Conservation (phyloP, 306 rosid species). For the Sesbania bispinosa region DNA sequence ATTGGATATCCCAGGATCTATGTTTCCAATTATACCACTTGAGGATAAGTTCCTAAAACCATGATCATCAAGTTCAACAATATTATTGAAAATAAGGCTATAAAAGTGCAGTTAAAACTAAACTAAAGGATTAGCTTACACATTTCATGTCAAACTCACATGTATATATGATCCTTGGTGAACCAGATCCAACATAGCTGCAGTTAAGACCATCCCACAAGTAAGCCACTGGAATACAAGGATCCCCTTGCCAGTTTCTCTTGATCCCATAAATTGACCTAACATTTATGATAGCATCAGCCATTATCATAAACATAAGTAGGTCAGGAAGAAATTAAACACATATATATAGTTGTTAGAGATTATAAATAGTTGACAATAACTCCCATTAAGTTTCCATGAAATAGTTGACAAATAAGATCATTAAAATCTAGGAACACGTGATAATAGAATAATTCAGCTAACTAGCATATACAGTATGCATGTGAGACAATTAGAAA, state of each 20-base stretch:
- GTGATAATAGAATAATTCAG: background rate
- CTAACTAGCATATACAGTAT: background rate
- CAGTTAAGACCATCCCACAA: conserved; percentile 45
- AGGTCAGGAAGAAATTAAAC: no score
- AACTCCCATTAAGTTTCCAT: no score
- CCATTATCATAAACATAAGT: conserved; percentile 15
- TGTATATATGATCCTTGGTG: conserved; percentile 28
- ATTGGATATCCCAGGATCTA: conserved; percentile 30
- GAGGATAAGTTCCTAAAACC: conserved; percentile 38
- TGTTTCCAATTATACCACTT: conserved; percentile 34
- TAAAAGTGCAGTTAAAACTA: background rate
- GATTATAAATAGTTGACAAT: no score
- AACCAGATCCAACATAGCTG: conserved; percentile 28
- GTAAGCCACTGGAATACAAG: conserved; percentile 26
- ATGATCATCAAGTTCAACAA: background rate
- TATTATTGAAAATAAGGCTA: background rate
- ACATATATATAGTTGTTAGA: no score
- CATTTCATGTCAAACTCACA: conserved; percentile 21
- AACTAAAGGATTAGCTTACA: background rate
- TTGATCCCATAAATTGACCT: conserved; percentile 35
- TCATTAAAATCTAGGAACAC: no score
- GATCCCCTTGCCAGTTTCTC: conserved; percentile 50
- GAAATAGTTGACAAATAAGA: background rate
- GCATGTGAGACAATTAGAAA: conserved; percentile 15
- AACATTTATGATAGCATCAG: conserved; percentile 25